Base-by-base conservation (phyloP, 495 filamentous ascomycete genomes). In the Aspergillus sclerotioniger region DNA sequence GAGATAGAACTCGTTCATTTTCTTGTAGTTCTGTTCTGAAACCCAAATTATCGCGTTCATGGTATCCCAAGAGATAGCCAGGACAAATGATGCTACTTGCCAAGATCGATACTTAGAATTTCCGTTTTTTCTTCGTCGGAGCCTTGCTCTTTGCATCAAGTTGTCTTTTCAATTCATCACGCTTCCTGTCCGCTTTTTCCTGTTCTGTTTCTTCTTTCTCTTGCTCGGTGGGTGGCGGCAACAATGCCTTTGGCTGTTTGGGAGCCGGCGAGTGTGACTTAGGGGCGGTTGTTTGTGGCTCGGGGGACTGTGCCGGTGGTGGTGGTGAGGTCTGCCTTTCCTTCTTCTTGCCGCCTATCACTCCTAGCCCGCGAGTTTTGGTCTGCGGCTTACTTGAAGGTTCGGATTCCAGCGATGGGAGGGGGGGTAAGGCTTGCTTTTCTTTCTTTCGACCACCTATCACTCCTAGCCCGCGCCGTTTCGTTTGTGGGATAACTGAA, bases 81-180 rank as follows among this genome's bases (percentile, higher is more conserved):
- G 4, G 16, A 41, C 9, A 44, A 51, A 32, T 25, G 2, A 47
- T 32, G 25, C 37, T 17, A 13, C n/a, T 16, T 15, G n/a, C 16
- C 68, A 54, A 50, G 59, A 19, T 39, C 62, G 16, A 37, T 33
- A 49, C 20, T 72, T 63, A 85, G 60, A 84, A 91, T 53, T 80
- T 87, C 51, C 87, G 77, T 67, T 88, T 91, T 73, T 88, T 90
- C 67, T 80, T 82, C 12, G 79, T 78, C 8, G 77, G 81, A n/a
- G 79, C 82, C 19, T 84, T 82, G n/a, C 77, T 80, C 62, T 85
- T 86, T 61, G 68, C 79, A 58, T 86, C 84, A n/a, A 90, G 70
- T 50, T 89, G 81, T 50, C 78, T 77, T 62, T 87, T 84, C 53
- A 90, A 63, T 61, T 87, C 81, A 47, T 80, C 79, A 20, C 88